Conservation (phyloP, 1,284 basidiomycete genomes). For the Caloboletus firmus region DNA sequence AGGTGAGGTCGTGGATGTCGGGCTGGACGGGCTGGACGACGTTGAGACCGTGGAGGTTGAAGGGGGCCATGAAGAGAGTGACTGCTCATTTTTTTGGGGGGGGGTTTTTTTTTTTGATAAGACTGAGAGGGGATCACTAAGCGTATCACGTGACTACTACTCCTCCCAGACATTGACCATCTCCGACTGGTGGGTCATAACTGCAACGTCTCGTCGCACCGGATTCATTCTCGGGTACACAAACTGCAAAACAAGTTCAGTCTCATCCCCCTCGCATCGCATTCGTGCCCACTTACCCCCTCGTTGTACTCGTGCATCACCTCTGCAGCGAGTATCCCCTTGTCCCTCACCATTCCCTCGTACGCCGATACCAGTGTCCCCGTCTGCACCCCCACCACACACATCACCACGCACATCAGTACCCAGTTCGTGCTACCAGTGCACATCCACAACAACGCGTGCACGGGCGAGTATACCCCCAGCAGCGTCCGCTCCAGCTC, state of each 20-base stretch:
- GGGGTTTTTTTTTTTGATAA: slow-evolving; percentile 24
- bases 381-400: slow-evolving; percentile 61
- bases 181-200: slow-evolving; percentile 85
- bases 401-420: slow-evolving; percentile 64
- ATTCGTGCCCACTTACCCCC: slow-evolving; percentile 47
- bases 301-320: slow-evolving; percentile 86
- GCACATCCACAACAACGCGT: slow-evolving; percentile 70
- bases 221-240: slow-evolving; percentile 79
- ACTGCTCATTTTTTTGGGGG: no score
- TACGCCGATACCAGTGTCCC: slow-evolving; percentile 41
- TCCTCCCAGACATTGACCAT: slow-evolving; percentile 43
- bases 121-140: slow-evolving; percentile 8
- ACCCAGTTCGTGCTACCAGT: slow-evolving; percentile 75
- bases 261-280: background rate
- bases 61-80: no score
- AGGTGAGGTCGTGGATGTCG: slow-evolving; percentile 57
- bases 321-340: slow-evolving; percentile 71
- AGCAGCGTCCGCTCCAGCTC: slow-evolving; percentile 69
- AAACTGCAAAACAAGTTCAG: slow-evolving; percentile 50
- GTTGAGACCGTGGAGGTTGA: slow-evolving; percentile 72
- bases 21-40: slow-evolving; percentile 58
- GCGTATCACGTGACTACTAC: slow-evolving; percentile 20
- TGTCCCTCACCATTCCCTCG: slow-evolving; percentile 69
- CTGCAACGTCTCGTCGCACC: slow-evolving; percentile 69
- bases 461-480: slow-evolving; percentile 74